These are phyloP conservation scores for Brettanomyces naardenensis DNA, from an alignment of 805 yeast species.

Conservation along the genomic window DNA sequence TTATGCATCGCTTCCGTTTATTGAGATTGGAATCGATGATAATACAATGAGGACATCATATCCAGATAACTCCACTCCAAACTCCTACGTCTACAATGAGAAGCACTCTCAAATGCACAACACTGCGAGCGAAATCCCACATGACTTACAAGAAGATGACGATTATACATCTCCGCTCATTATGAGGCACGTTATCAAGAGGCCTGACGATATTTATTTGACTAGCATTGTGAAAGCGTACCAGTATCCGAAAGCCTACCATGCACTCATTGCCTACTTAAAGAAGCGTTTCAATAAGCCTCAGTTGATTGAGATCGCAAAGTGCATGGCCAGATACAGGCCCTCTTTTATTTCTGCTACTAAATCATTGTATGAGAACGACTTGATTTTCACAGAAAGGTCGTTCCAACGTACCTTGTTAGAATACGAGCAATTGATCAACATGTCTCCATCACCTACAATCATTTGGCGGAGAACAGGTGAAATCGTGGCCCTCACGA, in stretches of 20 bases:
- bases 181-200: conserved; percentile 48
- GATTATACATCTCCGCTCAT: conserved; percentile 52
- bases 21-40: conserved; percentile 21
- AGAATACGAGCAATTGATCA: conserved; percentile 49
- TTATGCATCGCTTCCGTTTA: conserved; percentile 20
- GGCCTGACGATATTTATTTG: conserved; percentile 40
- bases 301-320: conserved; percentile 36
- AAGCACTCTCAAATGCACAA: conserved; percentile 46
- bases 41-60: conserved; percentile 25
- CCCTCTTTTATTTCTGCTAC: conserved; percentile 77
- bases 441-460: conserved; percentile 67
- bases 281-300: conserved; percentile 39
- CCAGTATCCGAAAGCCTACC: conserved; percentile 58
- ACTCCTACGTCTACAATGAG: conserved; percentile 40
- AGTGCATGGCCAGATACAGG: conserved; percentile 56
- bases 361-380: conserved; percentile 63
- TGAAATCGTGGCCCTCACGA: conserved; percentile 71
- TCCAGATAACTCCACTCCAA: conserved; percentile 26
- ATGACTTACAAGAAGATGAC: conserved; percentile 28
- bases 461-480: conserved; percentile 84
- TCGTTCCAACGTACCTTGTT: conserved; percentile 47
- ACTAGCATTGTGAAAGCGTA: conserved; percentile 37
- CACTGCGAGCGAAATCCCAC: conserved; percentile 35
- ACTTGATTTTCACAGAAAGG: conserved; percentile 53
- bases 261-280: conserved; percentile 48